phyloP scores from a whole-genome alignment of 345 rosid species.

The Cardamine chenopodiifolia region DNA sequence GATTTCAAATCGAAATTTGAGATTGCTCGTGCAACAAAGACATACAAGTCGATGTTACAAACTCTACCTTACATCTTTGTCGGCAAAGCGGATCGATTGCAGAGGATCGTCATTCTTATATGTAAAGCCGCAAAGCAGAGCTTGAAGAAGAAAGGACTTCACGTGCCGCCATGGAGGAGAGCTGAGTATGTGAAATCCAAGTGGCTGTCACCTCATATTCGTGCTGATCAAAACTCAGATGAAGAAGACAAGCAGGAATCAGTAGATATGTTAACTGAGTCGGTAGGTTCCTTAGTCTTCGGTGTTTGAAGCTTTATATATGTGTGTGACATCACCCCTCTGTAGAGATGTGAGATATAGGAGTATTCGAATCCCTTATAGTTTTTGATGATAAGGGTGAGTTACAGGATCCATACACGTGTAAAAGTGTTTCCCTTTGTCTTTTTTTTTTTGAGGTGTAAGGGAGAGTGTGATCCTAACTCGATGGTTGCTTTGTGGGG shows the following conservation, averaged over 20 bases:
- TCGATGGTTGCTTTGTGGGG: not conserved
- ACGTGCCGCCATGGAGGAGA: slow-evolving; percentile 87
- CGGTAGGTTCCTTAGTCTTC: slow-evolving; percentile 26
- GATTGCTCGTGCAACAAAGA: slow-evolving; percentile 79
- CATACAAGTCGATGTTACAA: slow-evolving; percentile 70
- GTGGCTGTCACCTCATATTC: slow-evolving; percentile 69
- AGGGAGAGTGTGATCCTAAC: slow-evolving; percentile 40
- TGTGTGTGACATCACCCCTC: not conserved
- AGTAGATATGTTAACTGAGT: slow-evolving; percentile 20
- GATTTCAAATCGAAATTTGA: slow-evolving; percentile 89
- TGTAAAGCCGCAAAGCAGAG: slow-evolving; percentile 80
- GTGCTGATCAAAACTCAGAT: slow-evolving; percentile 28
- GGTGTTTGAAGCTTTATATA: slow-evolving; percentile 27
- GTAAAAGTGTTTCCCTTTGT: slow-evolving; percentile 17
- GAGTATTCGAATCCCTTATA: slow-evolving; percentile 32
- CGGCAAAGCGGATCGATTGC: slow-evolving; percentile 71
- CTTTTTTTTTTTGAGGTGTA: slow-evolving; percentile 22
- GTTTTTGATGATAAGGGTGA: slow-evolving; percentile 40
- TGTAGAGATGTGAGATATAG: slow-evolving; percentile 25
- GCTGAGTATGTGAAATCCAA: slow-evolving; percentile 78
- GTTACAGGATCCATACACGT: slow-evolving; percentile 18
- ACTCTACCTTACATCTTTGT: slow-evolving; percentile 72
- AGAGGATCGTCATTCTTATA: slow-evolving; percentile 58
- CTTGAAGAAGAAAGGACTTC: slow-evolving; percentile 91
- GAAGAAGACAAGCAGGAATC: slow-evolving; percentile 16